phyloP scores from a whole-genome alignment of 2,329 filamentous ascomycete genomes.

The Drechslerella stenobrocha region DNA sequence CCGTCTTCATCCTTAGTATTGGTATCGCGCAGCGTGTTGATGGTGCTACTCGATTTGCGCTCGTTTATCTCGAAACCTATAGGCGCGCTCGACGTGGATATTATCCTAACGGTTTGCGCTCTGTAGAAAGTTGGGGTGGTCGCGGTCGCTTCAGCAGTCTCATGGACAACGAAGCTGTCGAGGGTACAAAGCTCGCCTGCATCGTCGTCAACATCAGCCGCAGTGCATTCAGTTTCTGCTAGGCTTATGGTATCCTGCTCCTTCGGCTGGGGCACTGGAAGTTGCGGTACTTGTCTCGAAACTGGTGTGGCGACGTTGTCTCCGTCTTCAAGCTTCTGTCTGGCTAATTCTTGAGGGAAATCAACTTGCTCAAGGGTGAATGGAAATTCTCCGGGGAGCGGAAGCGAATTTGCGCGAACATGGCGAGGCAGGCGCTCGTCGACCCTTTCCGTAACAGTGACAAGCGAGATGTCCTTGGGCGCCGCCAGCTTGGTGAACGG shows the following conservation, averaged over 20 bases:
- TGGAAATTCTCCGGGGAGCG: conserved; percentile 39
- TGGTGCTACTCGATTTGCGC: conserved; percentile 39
- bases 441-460: conserved; percentile 10
- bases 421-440: conserved; percentile 25
- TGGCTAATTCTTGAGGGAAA: conserved; percentile 23
- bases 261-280: conserved; percentile 13
- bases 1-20: conserved; percentile 14
- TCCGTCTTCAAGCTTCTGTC: conserved; percentile 15
- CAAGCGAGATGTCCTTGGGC: conserved; percentile 11
- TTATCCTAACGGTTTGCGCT: conserved; percentile 36
- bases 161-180: conserved; percentile 40
- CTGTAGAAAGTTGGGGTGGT: conserved; percentile 44
- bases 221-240: conserved; percentile 24
- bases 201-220: conserved; percentile 30
- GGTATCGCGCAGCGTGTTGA: conserved; percentile 29
- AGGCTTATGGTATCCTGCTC: conserved; percentile 37
- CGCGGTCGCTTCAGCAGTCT: conserved; percentile 38
- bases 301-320: conserved; percentile 28
- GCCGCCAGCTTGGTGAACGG: conserved; percentile 24
- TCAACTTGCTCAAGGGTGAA: conserved; percentile 37
- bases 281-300: conserved; percentile 17
- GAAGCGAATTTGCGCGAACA: conserved; percentile 38
- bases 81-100: conserved; percentile 40
- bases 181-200: conserved; percentile 34
- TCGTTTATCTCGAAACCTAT: conserved; percentile 35